Percentiles rank a stretch among this genome's conserved stretches.
These are phyloP conservation scores for Fraxinus latifolia DNA, from an alignment of 305 asterid species.

Conservation along the genomic window DNA sequence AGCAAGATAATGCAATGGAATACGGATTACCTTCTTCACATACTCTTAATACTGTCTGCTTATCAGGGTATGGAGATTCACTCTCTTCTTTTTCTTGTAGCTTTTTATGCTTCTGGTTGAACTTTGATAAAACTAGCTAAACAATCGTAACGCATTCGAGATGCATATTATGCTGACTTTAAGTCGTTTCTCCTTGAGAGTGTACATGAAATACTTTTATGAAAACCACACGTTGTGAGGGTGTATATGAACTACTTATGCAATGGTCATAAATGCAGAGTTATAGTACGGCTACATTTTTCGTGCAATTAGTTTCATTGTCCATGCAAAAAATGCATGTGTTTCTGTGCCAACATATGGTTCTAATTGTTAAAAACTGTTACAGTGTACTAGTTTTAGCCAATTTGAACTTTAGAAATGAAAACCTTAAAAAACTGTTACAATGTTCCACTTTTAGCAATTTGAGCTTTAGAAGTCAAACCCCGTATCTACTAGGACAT, in stretches of 20 bases:
- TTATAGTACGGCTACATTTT: background rate
- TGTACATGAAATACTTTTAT: background rate
- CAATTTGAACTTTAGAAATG: too few species aligned
- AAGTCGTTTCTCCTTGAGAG: background rate
- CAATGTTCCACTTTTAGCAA: background rate
- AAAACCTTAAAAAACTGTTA: background rate
- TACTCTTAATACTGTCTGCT: slow-evolving; percentile 92
- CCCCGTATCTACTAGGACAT: background rate
- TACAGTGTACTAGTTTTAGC: background rate
- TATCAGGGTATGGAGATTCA: slow-evolving; percentile 62
- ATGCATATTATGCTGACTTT: background rate
- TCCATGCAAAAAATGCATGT: background rate
- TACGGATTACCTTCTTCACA: slow-evolving; percentile 96
- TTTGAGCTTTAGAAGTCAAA: background rate
- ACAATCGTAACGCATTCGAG: background rate
- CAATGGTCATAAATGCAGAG: background rate
- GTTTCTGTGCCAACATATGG: background rate
- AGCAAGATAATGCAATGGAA: slow-evolving; percentile 90
- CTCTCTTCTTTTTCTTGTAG: background rate
- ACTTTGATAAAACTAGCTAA: background rate
- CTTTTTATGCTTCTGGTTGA: background rate
- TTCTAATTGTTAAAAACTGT: background rate
- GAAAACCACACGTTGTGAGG: background rate
- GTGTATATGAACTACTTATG: background rate
- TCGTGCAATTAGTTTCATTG: background rate